A percentile compares a stretch with the other conserved stretches of the same genome.
These are phyloP conservation scores for Furcasterigmium furcatum DNA, from an alignment of 2,329 filamentous ascomycete species.

Conservation along the genomic window DNA sequence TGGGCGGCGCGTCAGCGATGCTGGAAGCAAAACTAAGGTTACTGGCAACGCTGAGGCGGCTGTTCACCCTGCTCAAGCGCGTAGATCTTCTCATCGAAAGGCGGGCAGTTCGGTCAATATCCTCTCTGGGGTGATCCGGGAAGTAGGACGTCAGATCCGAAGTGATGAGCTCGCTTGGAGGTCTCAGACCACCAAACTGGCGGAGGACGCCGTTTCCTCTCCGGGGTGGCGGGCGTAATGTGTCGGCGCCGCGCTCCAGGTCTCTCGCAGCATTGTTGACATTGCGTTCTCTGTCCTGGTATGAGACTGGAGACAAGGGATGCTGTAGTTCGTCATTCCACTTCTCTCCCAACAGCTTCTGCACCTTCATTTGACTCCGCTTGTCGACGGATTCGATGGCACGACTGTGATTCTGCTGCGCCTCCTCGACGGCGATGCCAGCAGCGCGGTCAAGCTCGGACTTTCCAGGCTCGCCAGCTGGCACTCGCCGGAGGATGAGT, in stretches of 20 bases:
- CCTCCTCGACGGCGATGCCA: slow-evolving; percentile 85
- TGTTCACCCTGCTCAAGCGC: slow-evolving; percentile 87
- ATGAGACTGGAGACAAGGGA: slow-evolving; percentile 79
- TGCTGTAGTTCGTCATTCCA: slow-evolving; percentile 79
- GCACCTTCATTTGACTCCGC: slow-evolving; percentile 81
- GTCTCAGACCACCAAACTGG: slow-evolving; percentile 86
- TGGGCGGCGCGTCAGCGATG: slow-evolving; percentile 86
- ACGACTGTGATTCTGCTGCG: slow-evolving; percentile 66
- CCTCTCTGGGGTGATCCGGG: slow-evolving; percentile 88
- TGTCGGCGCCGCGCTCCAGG: slow-evolving; percentile 53
- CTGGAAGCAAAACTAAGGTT: slow-evolving; percentile 92
- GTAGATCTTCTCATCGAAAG: slow-evolving; percentile 89
- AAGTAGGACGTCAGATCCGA: slow-evolving; percentile 97
- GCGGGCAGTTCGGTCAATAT: slow-evolving; percentile 93
- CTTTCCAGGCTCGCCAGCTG: slow-evolving; percentile 82
- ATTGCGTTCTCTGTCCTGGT: slow-evolving; percentile 66
- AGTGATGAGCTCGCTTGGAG: slow-evolving; percentile 94
- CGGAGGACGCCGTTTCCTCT: slow-evolving; percentile 58
- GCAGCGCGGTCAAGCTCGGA: slow-evolving; percentile 85
- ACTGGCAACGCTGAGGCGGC: slow-evolving; percentile 88
- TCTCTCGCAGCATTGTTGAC: slow-evolving; percentile 57
- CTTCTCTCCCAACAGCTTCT: slow-evolving; percentile 84
- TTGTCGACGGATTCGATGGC: slow-evolving; percentile 64
- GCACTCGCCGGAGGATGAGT: slow-evolving; percentile 88
- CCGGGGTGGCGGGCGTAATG: slow-evolving; percentile 35